Evolutionary conservation across 2,329 filamentous ascomycete species (phyloP), one percentile per base, ranked within the genome.

Genomic region (Hypoxylon sp.): DNA sequence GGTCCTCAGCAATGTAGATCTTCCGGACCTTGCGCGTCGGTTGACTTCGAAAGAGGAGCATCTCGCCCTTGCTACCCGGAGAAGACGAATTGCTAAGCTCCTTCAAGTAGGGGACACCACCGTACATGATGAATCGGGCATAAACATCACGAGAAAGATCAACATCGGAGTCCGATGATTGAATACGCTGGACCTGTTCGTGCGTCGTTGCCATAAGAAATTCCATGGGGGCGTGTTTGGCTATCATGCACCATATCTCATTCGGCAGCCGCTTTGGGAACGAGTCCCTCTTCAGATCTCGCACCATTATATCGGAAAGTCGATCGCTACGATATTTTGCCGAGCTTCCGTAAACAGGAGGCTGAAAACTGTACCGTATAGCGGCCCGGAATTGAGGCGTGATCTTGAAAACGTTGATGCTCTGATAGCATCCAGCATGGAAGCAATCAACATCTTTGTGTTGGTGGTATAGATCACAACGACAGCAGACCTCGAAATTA

Each of bases 1-100:
- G 42, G 31, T 58, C 54, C 8, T 50, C 54, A 2, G 44, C 17
- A 17, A 26, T n/a, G 31, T 58, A 48, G 1, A 48, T 47, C 29
- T 48, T 35, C 5, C 13, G 19, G 11, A 37, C 29, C 5, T 2
- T 9, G 26, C 44, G 11, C 3, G 8, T 24, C 3, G 22, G 17
- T 47, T 50, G 42, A 3, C 55, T 44, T 17, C 31, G 42, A n/a
- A 37, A n/a, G 5, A 58, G 13, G 31, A 48, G 55, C 11, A 5
- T 24, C 24, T n/a, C 24, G 11, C 53, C 37, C 2, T 9, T 13
- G 2, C 29, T 17, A 6, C 1, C 10, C 14, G 29, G 29, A 44
- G 5, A 9, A 6, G 22, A 13, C 24, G 29, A 3, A 47, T 42
- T 59, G 22, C 26, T 14, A 5, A 59, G 31, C 13, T 22, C 9